Conservation (phyloP, 441 rosid species). For the Gossypium davidsonii region DNA sequence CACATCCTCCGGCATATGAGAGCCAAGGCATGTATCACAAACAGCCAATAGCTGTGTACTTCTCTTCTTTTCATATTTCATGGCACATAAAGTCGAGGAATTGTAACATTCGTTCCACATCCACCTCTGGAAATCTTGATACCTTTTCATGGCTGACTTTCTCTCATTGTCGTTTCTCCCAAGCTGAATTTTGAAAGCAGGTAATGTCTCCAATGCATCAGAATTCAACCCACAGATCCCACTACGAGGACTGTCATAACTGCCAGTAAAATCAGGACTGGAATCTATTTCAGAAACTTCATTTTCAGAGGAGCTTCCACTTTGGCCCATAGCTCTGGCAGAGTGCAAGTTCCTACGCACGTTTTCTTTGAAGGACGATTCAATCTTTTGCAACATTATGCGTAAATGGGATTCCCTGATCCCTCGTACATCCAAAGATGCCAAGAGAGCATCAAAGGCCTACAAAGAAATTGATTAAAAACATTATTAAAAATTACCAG, state of each 20-base stretch:
- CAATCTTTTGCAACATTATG: constrained; percentile 82
- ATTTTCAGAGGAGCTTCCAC: constrained; percentile 30
- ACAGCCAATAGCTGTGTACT: constrained; percentile 47
- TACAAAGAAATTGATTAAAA: constrained; percentile 21
- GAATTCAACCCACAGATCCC: constrained; percentile 48
- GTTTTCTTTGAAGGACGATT: constrained; percentile 70
- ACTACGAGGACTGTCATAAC: constrained; percentile 55
- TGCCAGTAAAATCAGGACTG: constrained; percentile 29
- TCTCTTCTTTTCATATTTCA: constrained; percentile 61
- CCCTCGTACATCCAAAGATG: constrained; percentile 87
- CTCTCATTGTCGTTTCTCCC: constrained; percentile 66
- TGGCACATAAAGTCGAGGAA: constrained; percentile 47
- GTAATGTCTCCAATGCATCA: constrained; percentile 43
- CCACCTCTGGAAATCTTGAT: constrained; percentile 79
- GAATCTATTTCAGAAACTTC: constrained; percentile 34
- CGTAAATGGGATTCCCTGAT: constrained; percentile 87
- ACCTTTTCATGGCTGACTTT: constrained; percentile 57
- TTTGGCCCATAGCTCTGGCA: constrained; percentile 22
- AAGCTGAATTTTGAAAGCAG: constrained; percentile 66
- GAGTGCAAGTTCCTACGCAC: constrained; percentile 32
- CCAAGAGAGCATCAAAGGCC: constrained; percentile 80
- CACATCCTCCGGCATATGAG: constrained; percentile 40
- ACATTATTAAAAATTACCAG: constrained; percentile 3
- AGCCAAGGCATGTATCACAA: constrained; percentile 58
- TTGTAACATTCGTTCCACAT: constrained; percentile 69